A percentile compares a stretch with the other conserved stretches of the same genome.
phyloP scores from a whole-genome alignment of 208 protist genomes.

The Acanthamoeba castellanii region DNA sequence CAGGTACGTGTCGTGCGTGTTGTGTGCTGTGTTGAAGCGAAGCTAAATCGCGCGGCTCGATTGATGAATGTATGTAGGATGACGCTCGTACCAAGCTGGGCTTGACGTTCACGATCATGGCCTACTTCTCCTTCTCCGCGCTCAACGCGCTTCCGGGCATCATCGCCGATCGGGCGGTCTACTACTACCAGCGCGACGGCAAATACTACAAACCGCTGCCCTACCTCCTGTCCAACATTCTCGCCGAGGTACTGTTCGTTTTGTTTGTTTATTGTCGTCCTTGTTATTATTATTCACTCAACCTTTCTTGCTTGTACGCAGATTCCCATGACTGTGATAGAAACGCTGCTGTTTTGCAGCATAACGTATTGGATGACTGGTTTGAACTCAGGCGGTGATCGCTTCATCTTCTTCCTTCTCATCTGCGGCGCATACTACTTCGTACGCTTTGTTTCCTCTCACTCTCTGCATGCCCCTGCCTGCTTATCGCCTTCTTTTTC shows the following conservation, averaged over 20 bases:
- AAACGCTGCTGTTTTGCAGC: background rate
- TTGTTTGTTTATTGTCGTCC: background rate
- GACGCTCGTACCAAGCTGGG: slow-evolving; percentile 31
- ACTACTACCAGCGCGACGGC: slow-evolving; percentile 40
- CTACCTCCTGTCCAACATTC: slow-evolving; percentile 69
- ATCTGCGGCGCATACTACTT: slow-evolving; percentile 20
- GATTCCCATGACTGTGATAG: slow-evolving; percentile 22
- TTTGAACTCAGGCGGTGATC: slow-evolving; percentile 24
- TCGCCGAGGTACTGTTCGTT: background rate
- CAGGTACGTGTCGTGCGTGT: slow-evolving; percentile 2
- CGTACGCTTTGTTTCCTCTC: background rate
- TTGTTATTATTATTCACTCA: no score
- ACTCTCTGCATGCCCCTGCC: background rate
- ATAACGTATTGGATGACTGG: slow-evolving; percentile 66
- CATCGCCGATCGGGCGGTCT: slow-evolving; percentile 10
- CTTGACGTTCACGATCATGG: slow-evolving; percentile 1
- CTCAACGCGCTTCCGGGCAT: background rate
- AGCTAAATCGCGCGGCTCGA: background rate
- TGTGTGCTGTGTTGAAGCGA: background rate
- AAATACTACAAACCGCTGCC: slow-evolving; percentile 66
- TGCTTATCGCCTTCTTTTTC: background rate
- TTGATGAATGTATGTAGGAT: background rate
- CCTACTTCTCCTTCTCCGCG: slow-evolving; percentile 7
- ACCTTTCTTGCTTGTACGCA: background rate
- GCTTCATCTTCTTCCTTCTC: slow-evolving; percentile 27